Conservation (phyloP, 148 eudicot species). For the Arbutus unedo region DNA sequence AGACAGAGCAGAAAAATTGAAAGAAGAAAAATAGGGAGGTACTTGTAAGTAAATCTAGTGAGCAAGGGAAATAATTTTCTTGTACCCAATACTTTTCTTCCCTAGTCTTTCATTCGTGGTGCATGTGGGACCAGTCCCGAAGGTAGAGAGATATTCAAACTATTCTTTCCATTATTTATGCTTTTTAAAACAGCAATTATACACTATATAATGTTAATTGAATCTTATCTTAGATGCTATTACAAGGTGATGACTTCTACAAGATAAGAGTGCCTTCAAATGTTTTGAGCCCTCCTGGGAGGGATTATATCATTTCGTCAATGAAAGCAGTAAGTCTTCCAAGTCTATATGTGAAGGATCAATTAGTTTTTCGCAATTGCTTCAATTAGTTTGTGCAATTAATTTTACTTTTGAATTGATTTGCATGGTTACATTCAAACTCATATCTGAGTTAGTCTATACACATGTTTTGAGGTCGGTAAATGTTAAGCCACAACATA, state of each 20-base stretch:
- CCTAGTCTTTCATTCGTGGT: not conserved
- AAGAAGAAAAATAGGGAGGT: not conserved
- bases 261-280: conserved; percentile 81
- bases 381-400: not conserved
- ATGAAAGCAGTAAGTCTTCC: conserved; percentile 77
- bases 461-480: not conserved
- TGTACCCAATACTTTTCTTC: not conserved
- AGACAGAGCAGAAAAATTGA: not conserved
- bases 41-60: not conserved
- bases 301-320: conserved; percentile 71
- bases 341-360: not conserved
- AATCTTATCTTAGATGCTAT: conserved; percentile 47
- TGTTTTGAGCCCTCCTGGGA: conserved; percentile 80
- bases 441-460: not conserved
- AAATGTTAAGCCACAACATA: no score
- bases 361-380: not conserved
- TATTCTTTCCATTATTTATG: not conserved
- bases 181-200: not conserved
- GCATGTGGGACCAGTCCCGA: not conserved
- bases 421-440: not conserved
- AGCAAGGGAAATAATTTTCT: not conserved
- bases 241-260: conserved; percentile 78
- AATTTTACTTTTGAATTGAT: not conserved
- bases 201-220: conserved; percentile 8
- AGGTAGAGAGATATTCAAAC: not conserved